phyloP scores from a whole-genome alignment of 768 basidiomycete genomes.

The Rhodotorula kratochvilovae region DNA sequence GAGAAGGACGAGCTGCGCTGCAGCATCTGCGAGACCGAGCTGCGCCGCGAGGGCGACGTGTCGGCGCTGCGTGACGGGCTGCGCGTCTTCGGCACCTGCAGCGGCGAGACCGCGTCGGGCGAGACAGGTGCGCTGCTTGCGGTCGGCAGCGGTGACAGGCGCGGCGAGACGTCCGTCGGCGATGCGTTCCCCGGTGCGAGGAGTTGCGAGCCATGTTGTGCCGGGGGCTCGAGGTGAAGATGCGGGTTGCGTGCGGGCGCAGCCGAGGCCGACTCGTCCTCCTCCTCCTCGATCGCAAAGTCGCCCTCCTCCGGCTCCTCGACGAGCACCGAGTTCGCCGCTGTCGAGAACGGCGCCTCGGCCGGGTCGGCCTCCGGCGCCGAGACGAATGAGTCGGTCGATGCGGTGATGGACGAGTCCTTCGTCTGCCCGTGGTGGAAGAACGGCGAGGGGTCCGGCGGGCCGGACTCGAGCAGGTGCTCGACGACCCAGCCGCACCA shows the following conservation, averaged over 20 bases:
- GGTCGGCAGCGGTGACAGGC: no score
- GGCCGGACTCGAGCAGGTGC: slow-evolving; percentile 37
- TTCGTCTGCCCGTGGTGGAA: background rate
- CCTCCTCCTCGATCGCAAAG: background rate
- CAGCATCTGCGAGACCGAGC: slow-evolving; percentile 5
- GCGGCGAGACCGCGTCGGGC: background rate
- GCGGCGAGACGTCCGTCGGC: background rate
- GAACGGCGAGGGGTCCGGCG: slow-evolving; percentile 6
- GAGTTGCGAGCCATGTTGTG: background rate
- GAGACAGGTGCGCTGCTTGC: background rate
- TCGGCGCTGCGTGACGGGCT: background rate
- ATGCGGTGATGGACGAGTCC: slow-evolving; percentile 2
- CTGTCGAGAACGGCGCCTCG: no score
- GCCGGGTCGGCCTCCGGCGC: background rate
- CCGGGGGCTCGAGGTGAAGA: background rate
- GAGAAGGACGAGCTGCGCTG: slow-evolving; percentile 10
- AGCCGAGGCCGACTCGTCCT: background rate
- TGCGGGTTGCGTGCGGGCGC: no score
- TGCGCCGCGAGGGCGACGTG: background rate
- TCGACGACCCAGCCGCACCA: slow-evolving; percentile 53
- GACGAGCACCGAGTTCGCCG: background rate
- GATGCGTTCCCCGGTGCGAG: background rate
- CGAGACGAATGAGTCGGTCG: background rate
- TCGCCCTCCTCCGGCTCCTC: slow-evolving; percentile 14
- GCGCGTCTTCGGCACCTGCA: background rate